A percentile compares a stretch with the other conserved stretches of the same genome.
phyloP scores from a whole-genome alignment of 805 yeast species.

The Hanseniaspora guilliermondii region DNA sequence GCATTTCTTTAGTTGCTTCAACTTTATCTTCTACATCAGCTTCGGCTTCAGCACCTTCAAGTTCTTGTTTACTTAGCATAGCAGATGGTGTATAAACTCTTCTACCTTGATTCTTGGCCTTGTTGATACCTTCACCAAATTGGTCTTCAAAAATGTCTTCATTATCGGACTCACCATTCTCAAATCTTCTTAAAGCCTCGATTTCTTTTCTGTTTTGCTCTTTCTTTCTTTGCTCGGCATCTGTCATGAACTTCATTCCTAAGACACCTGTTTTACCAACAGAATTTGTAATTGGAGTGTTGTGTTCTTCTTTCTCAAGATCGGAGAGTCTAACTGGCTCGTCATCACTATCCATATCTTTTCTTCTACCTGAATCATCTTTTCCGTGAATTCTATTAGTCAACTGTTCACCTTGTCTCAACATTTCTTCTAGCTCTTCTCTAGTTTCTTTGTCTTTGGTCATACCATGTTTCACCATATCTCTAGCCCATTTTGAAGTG shows the following conservation, averaged over 20 bases:
- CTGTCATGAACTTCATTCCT: constrained; percentile 91
- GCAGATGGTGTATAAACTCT: constrained; percentile 58
- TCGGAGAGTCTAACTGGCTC: constrained; percentile 40
- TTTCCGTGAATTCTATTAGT: constrained; percentile 60
- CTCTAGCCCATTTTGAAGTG: constrained; percentile 79
- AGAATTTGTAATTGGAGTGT: constrained; percentile 29
- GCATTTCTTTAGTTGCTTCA: neutral
- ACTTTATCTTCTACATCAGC: neutral
- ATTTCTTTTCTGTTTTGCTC: constrained; percentile 45
- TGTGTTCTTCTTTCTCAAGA: constrained; percentile 33
- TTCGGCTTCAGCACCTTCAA: constrained; percentile 31
- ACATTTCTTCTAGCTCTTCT: constrained; percentile 88
- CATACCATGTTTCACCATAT: constrained; percentile 80
- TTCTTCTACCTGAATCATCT: constrained; percentile 39
- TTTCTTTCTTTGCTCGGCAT: constrained; percentile 63
- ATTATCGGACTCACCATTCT: constrained; percentile 33
- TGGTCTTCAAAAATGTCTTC: constrained; percentile 26
- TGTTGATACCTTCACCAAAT: constrained; percentile 35
- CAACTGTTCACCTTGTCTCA: constrained; percentile 71
- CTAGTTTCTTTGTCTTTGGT: constrained; percentile 74
- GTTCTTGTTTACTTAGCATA: constrained; percentile 29
- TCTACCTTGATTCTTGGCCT: constrained; percentile 59
- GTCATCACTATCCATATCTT: constrained; percentile 25
- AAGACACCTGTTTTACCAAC: constrained; percentile 79
- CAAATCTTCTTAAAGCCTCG: constrained; percentile 39